Base-by-base conservation (phyloP, 768 basidiomycete genomes). In the Mrakia frigida region DNA sequence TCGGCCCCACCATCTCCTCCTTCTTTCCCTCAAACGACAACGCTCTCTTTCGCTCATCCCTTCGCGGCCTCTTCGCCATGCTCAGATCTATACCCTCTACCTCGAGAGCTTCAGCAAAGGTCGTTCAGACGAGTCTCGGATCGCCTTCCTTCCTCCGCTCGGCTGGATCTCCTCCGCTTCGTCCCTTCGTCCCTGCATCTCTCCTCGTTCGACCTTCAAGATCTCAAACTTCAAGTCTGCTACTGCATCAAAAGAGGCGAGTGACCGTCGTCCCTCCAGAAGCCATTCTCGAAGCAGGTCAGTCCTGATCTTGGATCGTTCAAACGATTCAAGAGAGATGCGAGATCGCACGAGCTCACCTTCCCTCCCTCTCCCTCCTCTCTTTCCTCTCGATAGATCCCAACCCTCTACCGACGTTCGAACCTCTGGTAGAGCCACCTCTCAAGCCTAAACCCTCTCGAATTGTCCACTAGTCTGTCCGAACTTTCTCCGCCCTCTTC, bases 381-480 rank as follows among this genome's bases (percentile, higher is more conserved):
- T 14, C 65, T 37, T 23, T 3, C 6, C 33, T 46, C 10, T 14
- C 46, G n/a, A n/a, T n/a, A 53, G 50, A 70, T 53, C 69, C 50
- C 39, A 50, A 28, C 28, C 28, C 39, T 16, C 39, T 31, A 1
- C 28, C 50, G 7, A 25, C n/a, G 3, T 7, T 31, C 13, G 69
- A 52, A 21, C 31, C 63, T 39, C 25, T 35, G 46, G 50, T 52
- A 0, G 69, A 70, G 31, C 70, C 70, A 23, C 70, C 70, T 23
- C 70, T 53, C 0, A 53, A 31, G 21, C 70, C 70, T 16, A 23
- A 7, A 14, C 52, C 53, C 9, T 10, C 52, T 7, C 31, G 10
- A 2, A 56, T 72, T 33, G 35, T 50, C 28, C 70, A 56, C 53
- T 72, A 72, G 70, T 72, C 2, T 1, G 70, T 37, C 35, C 52